Percentiles rank a stretch among this genome's conserved stretches.
Conservation (phyloP, 768 basidiomycete species). For the Lyophyllum atratum region DNA sequence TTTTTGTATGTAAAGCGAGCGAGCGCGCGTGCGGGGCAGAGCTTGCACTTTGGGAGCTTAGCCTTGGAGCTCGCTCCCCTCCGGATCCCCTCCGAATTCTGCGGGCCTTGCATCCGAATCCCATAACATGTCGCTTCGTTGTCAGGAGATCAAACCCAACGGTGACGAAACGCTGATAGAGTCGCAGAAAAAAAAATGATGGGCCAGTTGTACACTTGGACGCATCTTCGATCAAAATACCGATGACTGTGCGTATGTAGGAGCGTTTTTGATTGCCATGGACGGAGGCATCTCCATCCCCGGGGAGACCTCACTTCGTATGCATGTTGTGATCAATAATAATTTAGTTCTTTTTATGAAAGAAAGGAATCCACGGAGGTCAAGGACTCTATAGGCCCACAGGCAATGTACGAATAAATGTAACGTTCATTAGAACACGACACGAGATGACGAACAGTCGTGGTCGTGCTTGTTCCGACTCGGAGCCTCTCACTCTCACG, state of each 20-base stretch:
- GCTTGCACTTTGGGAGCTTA: too few relatives aligned
- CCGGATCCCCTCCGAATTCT: constrained; percentile 13
- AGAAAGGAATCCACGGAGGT: background rate
- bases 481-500: constrained; percentile 6
- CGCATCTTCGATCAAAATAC: constrained; percentile 12
- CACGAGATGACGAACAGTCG: background rate
- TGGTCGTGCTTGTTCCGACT: constrained; percentile 10
- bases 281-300: too few relatives aligned
- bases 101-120: constrained; percentile 8
- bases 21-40: too few relatives aligned
- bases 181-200: constrained; percentile 9
- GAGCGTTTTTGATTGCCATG: constrained; percentile 12
- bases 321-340: background rate
- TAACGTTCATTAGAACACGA: background rate
- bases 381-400: background rate
- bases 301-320: background rate
- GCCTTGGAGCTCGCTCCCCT: too few relatives aligned
- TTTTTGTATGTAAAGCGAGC: too few relatives aligned
- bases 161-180: constrained; percentile 15
- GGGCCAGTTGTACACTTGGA: constrained; percentile 4
- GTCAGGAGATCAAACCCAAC: constrained; percentile 7
- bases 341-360: background rate
- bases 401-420: too few relatives aligned
- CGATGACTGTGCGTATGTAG: background rate
- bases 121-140: constrained; percentile 5